phyloP scores from a whole-genome alignment of 108 stramenopile species.

The Nannochloropsis gaditana region DNA sequence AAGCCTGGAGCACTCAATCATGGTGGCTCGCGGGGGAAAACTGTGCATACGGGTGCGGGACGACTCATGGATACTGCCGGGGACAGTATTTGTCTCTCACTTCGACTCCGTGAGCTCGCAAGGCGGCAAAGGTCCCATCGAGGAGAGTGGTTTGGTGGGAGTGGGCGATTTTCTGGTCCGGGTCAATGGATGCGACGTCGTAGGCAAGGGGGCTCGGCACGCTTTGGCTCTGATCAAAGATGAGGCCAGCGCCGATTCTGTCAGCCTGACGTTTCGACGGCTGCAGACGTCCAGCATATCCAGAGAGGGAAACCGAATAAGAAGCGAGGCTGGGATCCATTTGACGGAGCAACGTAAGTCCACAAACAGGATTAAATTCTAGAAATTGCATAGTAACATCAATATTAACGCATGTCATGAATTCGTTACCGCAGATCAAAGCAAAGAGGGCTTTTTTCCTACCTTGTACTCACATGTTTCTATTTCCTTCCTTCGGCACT shows the following conservation, averaged over 20 bases:
- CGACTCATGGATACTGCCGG: neutral
- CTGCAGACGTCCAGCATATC: neutral
- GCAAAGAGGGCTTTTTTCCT: neutral
- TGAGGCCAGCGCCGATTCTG: neutral
- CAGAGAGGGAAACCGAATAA: neutral
- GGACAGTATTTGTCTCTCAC: neutral
- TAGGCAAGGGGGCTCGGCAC: neutral
- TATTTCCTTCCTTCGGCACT: neutral
- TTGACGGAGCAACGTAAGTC: neutral
- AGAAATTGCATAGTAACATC: neutral
- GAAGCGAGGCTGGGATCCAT: neutral
- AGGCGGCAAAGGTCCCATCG: conserved; percentile 14
- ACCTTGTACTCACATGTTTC: neutral
- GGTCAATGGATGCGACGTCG: neutral
- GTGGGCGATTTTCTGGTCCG: neutral
- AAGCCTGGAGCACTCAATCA: neutral
- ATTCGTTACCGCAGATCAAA: neutral
- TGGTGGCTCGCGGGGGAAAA: neutral
- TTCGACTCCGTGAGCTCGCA: neutral
- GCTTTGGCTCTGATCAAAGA: neutral
- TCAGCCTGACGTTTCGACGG: neutral
- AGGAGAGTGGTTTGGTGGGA: conserved; percentile 8
- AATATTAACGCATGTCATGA: neutral
- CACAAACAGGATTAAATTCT: neutral
- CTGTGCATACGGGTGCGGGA: neutral